These are phyloP conservation scores for Decorospora gaudefroyi DNA, from an alignment of 2,329 filamentous ascomycete species.

Conservation along the genomic window DNA sequence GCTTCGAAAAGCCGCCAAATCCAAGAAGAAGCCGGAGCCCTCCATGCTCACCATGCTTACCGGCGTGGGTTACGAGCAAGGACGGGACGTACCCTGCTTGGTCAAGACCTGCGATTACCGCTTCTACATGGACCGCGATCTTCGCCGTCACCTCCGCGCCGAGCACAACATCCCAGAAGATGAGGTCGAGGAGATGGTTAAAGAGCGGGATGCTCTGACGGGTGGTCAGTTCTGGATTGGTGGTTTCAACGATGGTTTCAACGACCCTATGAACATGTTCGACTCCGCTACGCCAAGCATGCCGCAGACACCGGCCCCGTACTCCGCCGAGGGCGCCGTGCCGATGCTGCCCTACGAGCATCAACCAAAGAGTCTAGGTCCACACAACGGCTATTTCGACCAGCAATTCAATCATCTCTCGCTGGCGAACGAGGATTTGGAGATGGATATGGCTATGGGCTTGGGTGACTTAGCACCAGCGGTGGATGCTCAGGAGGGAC, in stretches of 20 bases:
- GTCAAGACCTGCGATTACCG: conserved; percentile 56
- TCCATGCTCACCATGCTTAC: conserved; percentile 56
- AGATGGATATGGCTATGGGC: conserved; percentile 35
- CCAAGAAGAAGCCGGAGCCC: conserved; percentile 38
- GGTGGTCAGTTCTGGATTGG: conserved; percentile 56
- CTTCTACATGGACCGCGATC: conserved; percentile 63
- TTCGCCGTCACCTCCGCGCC: conserved; percentile 58
- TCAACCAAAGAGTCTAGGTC: conserved; percentile 9
- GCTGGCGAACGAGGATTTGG: conserved; percentile 24
- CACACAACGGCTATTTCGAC: conserved; percentile 7
- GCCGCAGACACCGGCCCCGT: conserved; percentile 39
- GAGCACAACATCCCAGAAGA: conserved; percentile 49
- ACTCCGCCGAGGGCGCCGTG: conserved; percentile 21
- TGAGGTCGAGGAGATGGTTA: conserved; percentile 47
- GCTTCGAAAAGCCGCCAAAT: conserved; percentile 45
- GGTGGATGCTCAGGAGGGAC: conserved; percentile 25
- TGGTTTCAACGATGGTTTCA: conserved; percentile 44
- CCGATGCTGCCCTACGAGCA: conserved; percentile 4
- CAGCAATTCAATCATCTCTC: conserved; percentile 24
- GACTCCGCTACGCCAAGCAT: conserved; percentile 39
- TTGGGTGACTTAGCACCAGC: conserved; percentile 25
- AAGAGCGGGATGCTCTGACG: conserved; percentile 48
- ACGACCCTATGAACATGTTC: conserved; percentile 27
- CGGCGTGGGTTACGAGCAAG: conserved; percentile 59
- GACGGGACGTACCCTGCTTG: conserved; percentile 58